Evolutionary conservation across 1,139 yeast species (phyloP), one percentile per base, ranked within the genome.

Genomic region (Diutina sp.): DNA sequence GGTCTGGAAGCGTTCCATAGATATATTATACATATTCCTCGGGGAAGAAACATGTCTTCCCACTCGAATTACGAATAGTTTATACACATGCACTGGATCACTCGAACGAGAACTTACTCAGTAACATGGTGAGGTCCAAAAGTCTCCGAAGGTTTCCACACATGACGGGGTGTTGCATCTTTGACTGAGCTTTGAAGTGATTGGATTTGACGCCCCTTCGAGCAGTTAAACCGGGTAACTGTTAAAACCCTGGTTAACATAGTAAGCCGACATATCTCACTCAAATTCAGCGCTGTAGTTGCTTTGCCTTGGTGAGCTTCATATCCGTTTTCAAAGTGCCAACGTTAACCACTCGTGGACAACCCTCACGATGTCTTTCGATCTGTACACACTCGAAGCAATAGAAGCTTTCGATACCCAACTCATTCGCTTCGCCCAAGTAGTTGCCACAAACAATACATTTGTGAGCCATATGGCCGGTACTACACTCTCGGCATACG

Each of bases 341-440:
- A 56, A 90, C 73, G 65, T 90, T 91, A 29, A 87, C 69, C 56
- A 91, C 82, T 62, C 87, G 78, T 0, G 98, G 98, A 71, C 99
- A 91, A 1, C 99, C 99, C 66, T 91, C 97, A 51, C 97, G 73
- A 65, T 89, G 90, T 64, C 83, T 84, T 64, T 90, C 98, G 55
- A 82, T 66, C 54, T 82, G 67, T 6, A 90, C 93, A 68, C 99
- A 91, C 67, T 90, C 96, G 62, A 82, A 77, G 66, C 99, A 91
- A 69, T 90, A 93, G 66, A 76, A 88, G 0, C 97, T 96, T 45
- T 84, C 86, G 4, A 78, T 71, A 2, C 79, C 79, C 41, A 61
- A 61, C 55, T 71, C 75, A 25, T 63, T 63, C 56, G 68, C 65
- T 2, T 87, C 89, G 12, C 76, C 74, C 51, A 72, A 62, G 60